phyloP scores from a whole-genome alignment of 805 yeast genomes.

The Candida xiaguanensis region DNA sequence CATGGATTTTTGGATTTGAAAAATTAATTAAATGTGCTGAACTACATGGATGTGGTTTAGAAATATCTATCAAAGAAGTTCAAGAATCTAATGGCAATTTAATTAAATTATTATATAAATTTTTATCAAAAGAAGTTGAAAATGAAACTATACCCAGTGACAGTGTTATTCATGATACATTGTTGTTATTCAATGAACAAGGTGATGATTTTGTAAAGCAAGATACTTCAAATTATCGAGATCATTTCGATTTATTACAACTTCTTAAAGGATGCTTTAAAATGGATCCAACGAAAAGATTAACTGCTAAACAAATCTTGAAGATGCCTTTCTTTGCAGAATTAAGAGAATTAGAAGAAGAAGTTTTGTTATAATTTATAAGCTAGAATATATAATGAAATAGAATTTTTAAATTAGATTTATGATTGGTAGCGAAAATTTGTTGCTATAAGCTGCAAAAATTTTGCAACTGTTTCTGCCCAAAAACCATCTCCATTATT shows the following conservation, averaged over 20 bases:
- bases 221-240: slow-evolving; percentile 23
- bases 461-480: not conserved
- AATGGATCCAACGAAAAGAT: slow-evolving; percentile 54
- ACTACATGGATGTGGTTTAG: slow-evolving; percentile 86
- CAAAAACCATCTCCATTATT: not conserved
- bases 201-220: slow-evolving; percentile 33
- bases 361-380: slow-evolving; percentile 11
- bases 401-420: not conserved
- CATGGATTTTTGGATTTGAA: slow-evolving; percentile 73
- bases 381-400: too few species aligned
- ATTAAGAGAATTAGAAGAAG: slow-evolving; percentile 31
- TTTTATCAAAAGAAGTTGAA: slow-evolving; percentile 40
- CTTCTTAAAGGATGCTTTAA: slow-evolving; percentile 55
- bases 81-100: slow-evolving; percentile 27
- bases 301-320: slow-evolving; percentile 55
- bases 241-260: slow-evolving; percentile 48
- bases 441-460: not conserved
- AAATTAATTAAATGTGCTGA: slow-evolving; percentile 74
- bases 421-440: not conserved
- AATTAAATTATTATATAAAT: slow-evolving; percentile 24
- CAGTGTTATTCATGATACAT: slow-evolving; percentile 67
- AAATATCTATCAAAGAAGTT: slow-evolving; percentile 32
- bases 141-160: slow-evolving; percentile 65
- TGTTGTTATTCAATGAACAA: slow-evolving; percentile 44
- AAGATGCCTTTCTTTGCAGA: slow-evolving; percentile 58